Evolutionary conservation across 495 filamentous ascomycete genomes (phyloP), one percentile per base, ranked within the genome.

Genomic region (Penicillium egyptiacum): DNA sequence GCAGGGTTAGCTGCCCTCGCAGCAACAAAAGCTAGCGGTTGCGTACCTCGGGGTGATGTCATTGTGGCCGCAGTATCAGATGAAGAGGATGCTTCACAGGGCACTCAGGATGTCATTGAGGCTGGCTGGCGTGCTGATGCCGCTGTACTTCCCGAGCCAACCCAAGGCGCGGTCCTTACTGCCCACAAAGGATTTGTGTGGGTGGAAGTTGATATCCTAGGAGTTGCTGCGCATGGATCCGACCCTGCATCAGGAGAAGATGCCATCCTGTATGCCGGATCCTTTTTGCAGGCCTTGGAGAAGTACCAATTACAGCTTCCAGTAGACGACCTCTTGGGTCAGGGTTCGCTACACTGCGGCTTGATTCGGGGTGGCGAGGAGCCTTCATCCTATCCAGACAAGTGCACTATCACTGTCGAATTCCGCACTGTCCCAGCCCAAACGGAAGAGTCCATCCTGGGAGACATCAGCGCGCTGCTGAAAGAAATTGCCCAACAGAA

Each of bases 161-260:
- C 77, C 0, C 60, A 62, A 41, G 55, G 64, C 0, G 57, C 56
- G 1, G 69, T 80, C 7, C 45, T 67, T 2, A 70, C 67, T 33
- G 74, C 76, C 1, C 77, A 81, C 50, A 79, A 81, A 42, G 78
- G 78, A 0, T 80, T 80, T 41, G 62, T 78, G 2, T 79, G 77
- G 76, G 63, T 79, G 9, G 71, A 81, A 39, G 59, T 81, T 7
- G 67, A 76, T 26, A 71, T 80, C 5, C 58, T 70, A 9, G 78
- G 78, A 33, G 63, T 74, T 17, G 77, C 78, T 31, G 74, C 76
- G 2, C 78, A 81, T 45, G 78, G 78, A 5, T 81, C 78, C 0
- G 58, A 74, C 11, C 71, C 73, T 20, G 56, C 64, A 8, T 49
- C 65, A 2, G 78, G 77, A 9, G 53, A 70, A 19, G 78, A 81